Base-by-base conservation (phyloP, 2,329 filamentous ascomycete species). In the Phyllosticta paracitricarpa region DNA sequence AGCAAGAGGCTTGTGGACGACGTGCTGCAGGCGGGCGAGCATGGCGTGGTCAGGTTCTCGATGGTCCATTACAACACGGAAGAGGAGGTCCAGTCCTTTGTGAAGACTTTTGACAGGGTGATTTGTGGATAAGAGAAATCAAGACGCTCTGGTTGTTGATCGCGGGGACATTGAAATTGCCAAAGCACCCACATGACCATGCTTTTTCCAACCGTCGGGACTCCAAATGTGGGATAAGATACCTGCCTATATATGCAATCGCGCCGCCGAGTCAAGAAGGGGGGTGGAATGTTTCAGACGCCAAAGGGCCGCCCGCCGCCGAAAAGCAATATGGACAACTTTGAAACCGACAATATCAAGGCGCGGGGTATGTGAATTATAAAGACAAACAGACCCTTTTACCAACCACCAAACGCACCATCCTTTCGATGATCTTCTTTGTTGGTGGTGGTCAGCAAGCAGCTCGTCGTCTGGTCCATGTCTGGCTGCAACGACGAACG, bases 11-110 rank as follows among this genome's bases (percentile, higher is more conserved):
- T 89, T 64, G 77, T 82, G 12, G 75, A 82, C 62, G 82, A 87
- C 1, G 74, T 88, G 0, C 68, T 89, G 48, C 78, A 78, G 0
- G 72, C 88, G 57, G 79, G 77, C 0, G 76, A 81, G 8, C 80
- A 88, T 65, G 88, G 86, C 0, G 82, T 89, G 8, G 79, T 88
- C 4, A 79, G 88, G 64, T 84, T 89, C n/a, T 88, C 85, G 66
- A 78, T 89, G 77, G 80, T 87, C 60, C 87, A 89, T 72, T 90
- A 90, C 68, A 90, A 90, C 66, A 88, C 85, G 2, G 69, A 83
- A 65, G 80, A 84, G 2, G 84, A 87, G 68, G 76, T 86, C 2
- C 73, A 76, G 54, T 75, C 70, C 8, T 77, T 85, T 61, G 77
- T 85, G 22, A 74, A 76, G 40, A 75, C 80, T 1, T 66, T 87